Base-by-base conservation (phyloP, 2,329 filamentous ascomycete species). In the Lasiodiplodia gonubiensis region DNA sequence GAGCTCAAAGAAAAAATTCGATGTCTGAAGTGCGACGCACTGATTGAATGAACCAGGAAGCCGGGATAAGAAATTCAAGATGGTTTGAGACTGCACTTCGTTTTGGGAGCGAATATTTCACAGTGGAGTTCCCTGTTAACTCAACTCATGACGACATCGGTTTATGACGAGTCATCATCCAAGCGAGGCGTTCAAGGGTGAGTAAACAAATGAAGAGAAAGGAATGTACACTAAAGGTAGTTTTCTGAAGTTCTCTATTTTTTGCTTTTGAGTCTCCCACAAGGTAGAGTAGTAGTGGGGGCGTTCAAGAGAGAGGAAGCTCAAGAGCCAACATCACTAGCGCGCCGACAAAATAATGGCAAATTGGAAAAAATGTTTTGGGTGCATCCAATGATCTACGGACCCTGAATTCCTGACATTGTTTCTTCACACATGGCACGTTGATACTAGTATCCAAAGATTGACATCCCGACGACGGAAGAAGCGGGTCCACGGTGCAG, bases 151-250 rank as follows among this genome's bases (percentile, higher is more conserved):
- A 51, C 30, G 46, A 39, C 14, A 51, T 37, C 11, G 30, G 57
- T 14, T 51, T 51, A n/a, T 23, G 39, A 30, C 25, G 10, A 37
- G 6, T 11, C 11, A 11, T 2, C 23, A 37, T 51, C 35, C 46
- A n/a, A 63, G 59, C 59, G 46, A 63, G 59, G 59, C 59, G 59
- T 63, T 63, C 27, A n/a, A 27, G 59, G 30, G 42, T 37, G 21
- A 51, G 27, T 25, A 16, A 49, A 12, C n/a, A 51, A 37, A 14
- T 21, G 30, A 51, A 21, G 23, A 49, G n/a, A 61, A 49, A 14
- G 42, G 10, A 46, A 18, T 46, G 42, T 21, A 46, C 7, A 14
- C n/a, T 46, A 8, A 46, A n/a, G 16, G 23, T 39, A 6, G 37
- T 57, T 23, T 54, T 35, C 30, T 23, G 25, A 35, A 7, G 23